A percentile compares a stretch with the other conserved stretches of the same genome.
Conservation (phyloP, 768 basidiomycete genomes). For the Lentinula detonsa region DNA sequence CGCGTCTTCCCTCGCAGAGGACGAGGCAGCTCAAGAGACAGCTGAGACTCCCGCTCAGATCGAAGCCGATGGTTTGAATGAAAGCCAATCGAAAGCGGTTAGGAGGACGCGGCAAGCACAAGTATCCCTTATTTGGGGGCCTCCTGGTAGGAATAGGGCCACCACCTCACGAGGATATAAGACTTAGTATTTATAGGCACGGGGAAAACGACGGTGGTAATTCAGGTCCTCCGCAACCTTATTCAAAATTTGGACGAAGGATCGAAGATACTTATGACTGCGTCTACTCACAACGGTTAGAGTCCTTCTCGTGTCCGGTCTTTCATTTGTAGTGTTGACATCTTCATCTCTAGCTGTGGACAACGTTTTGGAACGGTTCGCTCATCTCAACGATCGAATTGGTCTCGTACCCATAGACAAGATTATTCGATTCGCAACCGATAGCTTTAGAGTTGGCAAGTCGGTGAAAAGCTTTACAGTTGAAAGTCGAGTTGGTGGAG, state of each 20-base stretch:
- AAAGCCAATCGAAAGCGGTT: constrained; percentile 50
- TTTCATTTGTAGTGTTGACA: neutral
- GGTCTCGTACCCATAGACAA: constrained; percentile 45
- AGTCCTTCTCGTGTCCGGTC: neutral
- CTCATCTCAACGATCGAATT: constrained; percentile 35
- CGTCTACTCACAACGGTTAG: constrained; percentile 64
- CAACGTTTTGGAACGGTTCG: constrained; percentile 62
- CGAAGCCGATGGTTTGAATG: constrained; percentile 26
- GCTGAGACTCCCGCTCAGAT: neutral
- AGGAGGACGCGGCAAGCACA: constrained; percentile 24
- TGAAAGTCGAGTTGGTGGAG: constrained; percentile 60
- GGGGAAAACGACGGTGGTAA: constrained; percentile 66
- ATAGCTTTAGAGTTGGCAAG: constrained; percentile 56
- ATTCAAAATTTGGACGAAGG: constrained; percentile 21
- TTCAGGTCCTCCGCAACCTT: constrained; percentile 48
- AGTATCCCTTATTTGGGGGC: constrained; percentile 63
- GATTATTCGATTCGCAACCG: constrained; percentile 66
- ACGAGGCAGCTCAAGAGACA: neutral
- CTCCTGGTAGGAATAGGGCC: constrained; percentile 39
- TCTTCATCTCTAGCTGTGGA: constrained; percentile 50
- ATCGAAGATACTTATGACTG: constrained; percentile 59
- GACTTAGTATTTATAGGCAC: constrained; percentile 38
- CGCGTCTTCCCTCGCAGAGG: constrained; percentile 7
- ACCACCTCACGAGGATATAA: neutral
- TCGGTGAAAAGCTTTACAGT: constrained; percentile 53